Percentiles rank a stretch among this genome's conserved stretches.
These are phyloP conservation scores for Microstegium vimineum DNA, from an alignment of 176 grass and related monocot species.

Conservation along the genomic window DNA sequence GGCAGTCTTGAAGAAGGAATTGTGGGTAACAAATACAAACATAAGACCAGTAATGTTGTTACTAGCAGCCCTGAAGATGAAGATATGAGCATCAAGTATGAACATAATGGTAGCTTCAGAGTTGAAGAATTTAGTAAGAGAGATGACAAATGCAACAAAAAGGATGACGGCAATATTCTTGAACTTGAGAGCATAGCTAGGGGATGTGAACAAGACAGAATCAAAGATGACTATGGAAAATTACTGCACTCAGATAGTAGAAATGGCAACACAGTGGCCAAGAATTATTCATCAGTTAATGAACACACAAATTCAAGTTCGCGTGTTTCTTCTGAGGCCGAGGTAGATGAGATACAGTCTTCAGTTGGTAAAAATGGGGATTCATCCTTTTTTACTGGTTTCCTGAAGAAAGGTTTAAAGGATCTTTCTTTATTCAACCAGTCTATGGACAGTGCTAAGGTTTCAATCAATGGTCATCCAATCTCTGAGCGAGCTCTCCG, in stretches of 20 bases:
- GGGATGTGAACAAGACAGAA: slow-evolving; percentile 25
- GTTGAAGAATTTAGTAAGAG: neutral
- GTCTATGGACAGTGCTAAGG: slow-evolving; percentile 45
- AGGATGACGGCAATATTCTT: slow-evolving; percentile 16
- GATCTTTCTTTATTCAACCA: slow-evolving; percentile 66
- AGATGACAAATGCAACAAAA: slow-evolving; percentile 23
- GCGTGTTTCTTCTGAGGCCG: slow-evolving; percentile 40
- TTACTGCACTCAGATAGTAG: slow-evolving; percentile 21
- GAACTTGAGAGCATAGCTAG: slow-evolving; percentile 29
- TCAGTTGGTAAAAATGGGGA: slow-evolving; percentile 51
- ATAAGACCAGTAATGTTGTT: slow-evolving; percentile 6
- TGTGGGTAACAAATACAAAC: neutral
- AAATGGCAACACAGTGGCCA: neutral
- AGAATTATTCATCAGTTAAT: slow-evolving; percentile 23
- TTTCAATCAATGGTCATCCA: slow-evolving; percentile 77
- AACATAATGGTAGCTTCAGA: slow-evolving; percentile 25
- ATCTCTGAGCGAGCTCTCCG: slow-evolving; percentile 75
- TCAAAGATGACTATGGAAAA: slow-evolving; percentile 21
- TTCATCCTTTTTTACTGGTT: slow-evolving; percentile 66
- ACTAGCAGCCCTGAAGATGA: slow-evolving; percentile 27
- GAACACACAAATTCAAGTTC: slow-evolving; percentile 43
- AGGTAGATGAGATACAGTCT: slow-evolving; percentile 49
- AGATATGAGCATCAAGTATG: slow-evolving; percentile 23
- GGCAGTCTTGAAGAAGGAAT: neutral
- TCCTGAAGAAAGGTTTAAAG: slow-evolving; percentile 71